Conservation (phyloP, 768 basidiomycete genomes). For the Naganishia friedmannii region DNA sequence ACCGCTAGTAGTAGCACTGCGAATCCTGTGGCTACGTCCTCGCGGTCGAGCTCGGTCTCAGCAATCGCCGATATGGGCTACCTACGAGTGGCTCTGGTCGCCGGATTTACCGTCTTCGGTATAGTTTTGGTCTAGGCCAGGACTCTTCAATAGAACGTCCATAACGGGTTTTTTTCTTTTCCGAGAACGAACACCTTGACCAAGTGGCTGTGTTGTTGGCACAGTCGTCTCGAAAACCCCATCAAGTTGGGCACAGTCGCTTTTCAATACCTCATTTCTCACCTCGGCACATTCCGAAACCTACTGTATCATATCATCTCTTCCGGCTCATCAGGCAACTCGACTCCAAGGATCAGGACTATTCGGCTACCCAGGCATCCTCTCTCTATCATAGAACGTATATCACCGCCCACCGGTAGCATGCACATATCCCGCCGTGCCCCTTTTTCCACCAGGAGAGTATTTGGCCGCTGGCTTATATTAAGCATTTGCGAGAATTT, state of each 20-base stretch:
- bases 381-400: background rate
- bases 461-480: background rate
- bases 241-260: too few relatives aligned
- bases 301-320: constrained; percentile 17
- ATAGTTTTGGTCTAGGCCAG: background rate
- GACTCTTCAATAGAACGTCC: background rate
- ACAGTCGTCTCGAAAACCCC: background rate
- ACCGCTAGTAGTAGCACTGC: constrained; percentile 1
- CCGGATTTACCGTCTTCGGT: background rate
- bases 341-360: background rate
- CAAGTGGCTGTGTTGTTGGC: too few relatives aligned
- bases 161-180: background rate
- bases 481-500: background rate
- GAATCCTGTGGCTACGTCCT: background rate
- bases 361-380: background rate
- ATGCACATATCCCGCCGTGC: too few relatives aligned
- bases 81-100: background rate
- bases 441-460: too few relatives aligned
- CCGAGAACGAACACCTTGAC: background rate
- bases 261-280: background rate
- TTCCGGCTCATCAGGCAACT: background rate
- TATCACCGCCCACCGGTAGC: background rate
- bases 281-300: background rate
- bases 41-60: background rate
- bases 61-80: background rate